Evolutionary conservation across 2,329 filamentous ascomycete species (phyloP).

Genomic region (Dothideomycetes sp.): DNA sequence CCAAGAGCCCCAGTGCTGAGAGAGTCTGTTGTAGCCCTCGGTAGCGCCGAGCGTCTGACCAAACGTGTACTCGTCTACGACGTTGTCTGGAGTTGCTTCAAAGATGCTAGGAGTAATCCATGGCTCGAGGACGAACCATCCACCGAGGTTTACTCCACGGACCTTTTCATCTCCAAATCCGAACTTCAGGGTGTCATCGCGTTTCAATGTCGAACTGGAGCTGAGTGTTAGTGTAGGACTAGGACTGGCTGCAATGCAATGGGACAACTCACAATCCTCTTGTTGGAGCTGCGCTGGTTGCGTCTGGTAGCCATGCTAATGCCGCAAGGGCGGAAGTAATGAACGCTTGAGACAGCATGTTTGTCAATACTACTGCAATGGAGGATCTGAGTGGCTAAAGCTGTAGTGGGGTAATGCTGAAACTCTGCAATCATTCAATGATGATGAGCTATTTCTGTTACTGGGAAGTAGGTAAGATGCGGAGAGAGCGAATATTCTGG

Average conservation of each 20-base stretch:
- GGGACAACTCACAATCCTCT: constrained; percentile 1
- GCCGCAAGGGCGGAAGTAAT: constrained; percentile 7
- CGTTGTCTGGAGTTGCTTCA: constrained; percentile 32
- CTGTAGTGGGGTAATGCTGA: neutral
- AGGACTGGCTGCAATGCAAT: neutral
- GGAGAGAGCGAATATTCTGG: neutral
- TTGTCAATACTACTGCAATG: constrained; percentile 1
- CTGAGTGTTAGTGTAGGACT: neutral
- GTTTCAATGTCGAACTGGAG: constrained; percentile 6
- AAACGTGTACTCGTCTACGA: constrained; percentile 46
- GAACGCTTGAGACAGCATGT: constrained; percentile 6
- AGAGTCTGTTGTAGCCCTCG: constrained; percentile 35
- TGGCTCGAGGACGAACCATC: constrained; percentile 54
- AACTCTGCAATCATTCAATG: neutral
- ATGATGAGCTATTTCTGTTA: neutral
- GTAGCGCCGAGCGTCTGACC: constrained; percentile 38
- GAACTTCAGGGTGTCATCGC: constrained; percentile 29
- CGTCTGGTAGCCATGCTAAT: constrained; percentile 3
- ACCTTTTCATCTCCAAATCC: constrained; percentile 44
- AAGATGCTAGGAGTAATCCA: constrained; percentile 51
- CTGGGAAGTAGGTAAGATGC: neutral
- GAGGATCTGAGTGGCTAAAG: neutral
- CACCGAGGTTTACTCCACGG: constrained; percentile 54
- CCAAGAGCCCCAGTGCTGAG: constrained; percentile 49
- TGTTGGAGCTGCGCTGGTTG: constrained; percentile 3